Conservation (phyloP, 768 basidiomycete species). For the Tricholoma terreum region DNA sequence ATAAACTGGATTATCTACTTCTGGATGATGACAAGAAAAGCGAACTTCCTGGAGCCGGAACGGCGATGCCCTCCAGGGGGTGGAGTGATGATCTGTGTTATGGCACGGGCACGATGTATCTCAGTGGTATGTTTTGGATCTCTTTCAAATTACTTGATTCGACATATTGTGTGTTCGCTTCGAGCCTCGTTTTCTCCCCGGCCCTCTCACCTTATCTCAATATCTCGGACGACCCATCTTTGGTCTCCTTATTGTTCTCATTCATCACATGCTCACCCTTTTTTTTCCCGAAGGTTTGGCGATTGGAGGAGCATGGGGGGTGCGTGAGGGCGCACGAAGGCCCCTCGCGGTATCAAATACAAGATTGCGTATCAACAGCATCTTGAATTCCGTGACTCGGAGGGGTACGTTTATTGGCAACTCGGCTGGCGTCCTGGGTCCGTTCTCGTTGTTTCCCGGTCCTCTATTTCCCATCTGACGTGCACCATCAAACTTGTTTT, state of each 20-base stretch:
- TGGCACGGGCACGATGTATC: constrained; percentile 98
- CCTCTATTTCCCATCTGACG: constrained; percentile 23
- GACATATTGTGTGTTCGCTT: constrained; percentile 46
- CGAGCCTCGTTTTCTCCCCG: constrained; percentile 48
- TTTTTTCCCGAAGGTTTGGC: constrained; percentile 78
- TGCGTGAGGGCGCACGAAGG: constrained; percentile 89
- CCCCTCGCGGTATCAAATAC: constrained; percentile 84
- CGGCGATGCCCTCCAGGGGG: constrained; percentile 91
- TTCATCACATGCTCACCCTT: constrained; percentile 73
- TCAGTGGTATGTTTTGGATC: constrained; percentile 77
- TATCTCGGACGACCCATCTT: constrained; percentile 53
- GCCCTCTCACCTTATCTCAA: constrained; percentile 66
- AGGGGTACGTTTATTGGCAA: constrained; percentile 98
- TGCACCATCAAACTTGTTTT: constrained; percentile 37
- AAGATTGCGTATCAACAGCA: constrained; percentile 91
- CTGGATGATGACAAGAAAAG: constrained; percentile 96
- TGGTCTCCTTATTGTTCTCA: constrained; percentile 76
- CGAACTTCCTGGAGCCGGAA: constrained; percentile 84
- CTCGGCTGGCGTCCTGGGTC: constrained; percentile 96
- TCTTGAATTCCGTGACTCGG: constrained; percentile 94
- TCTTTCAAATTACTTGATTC: constrained; percentile 62
- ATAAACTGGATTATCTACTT: constrained; percentile 92
- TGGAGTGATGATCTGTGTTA: constrained; percentile 99
- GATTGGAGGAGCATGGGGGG: constrained; percentile 92
- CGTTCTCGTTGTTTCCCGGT: constrained; percentile 39